Conservation (phyloP, 2,329 filamentous ascomycete species). For the Lasiodiplodia theobromae region DNA sequence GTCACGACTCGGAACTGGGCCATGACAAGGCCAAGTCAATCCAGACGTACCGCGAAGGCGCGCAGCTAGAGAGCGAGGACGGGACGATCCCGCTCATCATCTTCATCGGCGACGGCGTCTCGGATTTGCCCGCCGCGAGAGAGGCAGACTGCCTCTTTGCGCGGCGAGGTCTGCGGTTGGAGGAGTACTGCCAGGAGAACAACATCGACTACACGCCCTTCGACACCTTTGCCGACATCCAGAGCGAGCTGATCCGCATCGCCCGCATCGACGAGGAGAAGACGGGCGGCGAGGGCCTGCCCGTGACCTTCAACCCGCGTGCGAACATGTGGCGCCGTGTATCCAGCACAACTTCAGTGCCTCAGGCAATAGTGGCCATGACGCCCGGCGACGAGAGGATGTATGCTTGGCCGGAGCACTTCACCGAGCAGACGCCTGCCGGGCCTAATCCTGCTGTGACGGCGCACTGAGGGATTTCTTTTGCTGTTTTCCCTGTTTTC, state of each 20-base stretch:
- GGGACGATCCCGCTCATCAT: conserved; percentile 70
- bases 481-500: neutral
- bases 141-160: conserved; percentile 74
- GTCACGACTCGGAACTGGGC: conserved; percentile 69
- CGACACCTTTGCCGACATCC: conserved; percentile 72
- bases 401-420: conserved; percentile 68
- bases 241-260: conserved; percentile 65
- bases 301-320: conserved; percentile 69
- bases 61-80: conserved; percentile 63
- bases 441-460: conserved; percentile 26
- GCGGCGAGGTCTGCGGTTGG: conserved; percentile 67
- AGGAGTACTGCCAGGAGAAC: conserved; percentile 71
- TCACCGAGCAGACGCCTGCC: conserved; percentile 40
- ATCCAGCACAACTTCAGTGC: conserved; percentile 64
- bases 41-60: conserved; percentile 64
- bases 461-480: conserved; percentile 15
- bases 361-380: conserved; percentile 52
- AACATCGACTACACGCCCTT: conserved; percentile 67
- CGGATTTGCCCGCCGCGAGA: conserved; percentile 69
- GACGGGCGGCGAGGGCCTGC: conserved; percentile 66
- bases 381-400: conserved; percentile 68
- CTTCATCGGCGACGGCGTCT: conserved; percentile 75
- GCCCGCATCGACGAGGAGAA: conserved; percentile 65
- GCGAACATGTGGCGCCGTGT: conserved; percentile 73
- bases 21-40: conserved; percentile 73